A percentile compares a stretch with the other conserved stretches of the same genome.
Evolutionary conservation across 1,139 yeast species (phyloP).

Genomic region (Zygosaccharomyces pseudobailii): DNA sequence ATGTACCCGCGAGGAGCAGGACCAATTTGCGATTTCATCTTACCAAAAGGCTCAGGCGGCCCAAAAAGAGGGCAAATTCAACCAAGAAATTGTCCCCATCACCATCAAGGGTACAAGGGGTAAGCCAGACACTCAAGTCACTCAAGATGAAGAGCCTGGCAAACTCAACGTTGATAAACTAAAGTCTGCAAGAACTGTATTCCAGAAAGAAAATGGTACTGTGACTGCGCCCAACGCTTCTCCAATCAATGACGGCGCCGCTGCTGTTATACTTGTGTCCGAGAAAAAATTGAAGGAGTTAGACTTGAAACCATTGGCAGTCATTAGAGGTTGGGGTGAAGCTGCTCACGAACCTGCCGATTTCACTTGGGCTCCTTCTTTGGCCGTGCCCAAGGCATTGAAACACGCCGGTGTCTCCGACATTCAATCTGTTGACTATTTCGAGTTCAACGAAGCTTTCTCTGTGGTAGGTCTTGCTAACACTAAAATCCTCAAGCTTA

Average conservation of each 20-base stretch:
- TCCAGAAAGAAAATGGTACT: conserved; percentile 86
- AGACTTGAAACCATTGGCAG: conserved; percentile 81
- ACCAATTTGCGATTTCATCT: conserved; percentile 61
- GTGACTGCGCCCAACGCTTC: conserved; percentile 97
- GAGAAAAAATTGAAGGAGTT: conserved; percentile 78
- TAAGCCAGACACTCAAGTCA: conserved; percentile 73
- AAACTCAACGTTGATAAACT: conserved; percentile 75
- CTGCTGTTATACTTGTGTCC: conserved; percentile 84
- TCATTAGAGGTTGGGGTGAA: conserved; percentile 93
- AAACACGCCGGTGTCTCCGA: conserved; percentile 68
- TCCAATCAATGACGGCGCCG: conserved; percentile 94
- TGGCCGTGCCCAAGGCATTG: conserved; percentile 92
- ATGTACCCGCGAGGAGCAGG: conserved; percentile 66
- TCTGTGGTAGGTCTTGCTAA: conserved; percentile 93
- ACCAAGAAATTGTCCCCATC: conserved; percentile 75
- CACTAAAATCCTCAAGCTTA: conserved; percentile 64
- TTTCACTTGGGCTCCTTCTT: conserved; percentile 91
- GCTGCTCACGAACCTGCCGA: conserved; percentile 93
- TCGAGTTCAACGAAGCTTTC: conserved; percentile 95
- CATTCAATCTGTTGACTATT: conserved; percentile 49
- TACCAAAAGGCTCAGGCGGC: conserved; percentile 80
- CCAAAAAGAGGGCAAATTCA: conserved; percentile 72
- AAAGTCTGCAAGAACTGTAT: conserved; percentile 82
- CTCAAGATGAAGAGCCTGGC: conserved; percentile 63
- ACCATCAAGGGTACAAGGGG: conserved; percentile 89